These are phyloP conservation scores for Boletus fagicola DNA, from an alignment of 768 basidiomycete genomes.

Conservation along the genomic window DNA sequence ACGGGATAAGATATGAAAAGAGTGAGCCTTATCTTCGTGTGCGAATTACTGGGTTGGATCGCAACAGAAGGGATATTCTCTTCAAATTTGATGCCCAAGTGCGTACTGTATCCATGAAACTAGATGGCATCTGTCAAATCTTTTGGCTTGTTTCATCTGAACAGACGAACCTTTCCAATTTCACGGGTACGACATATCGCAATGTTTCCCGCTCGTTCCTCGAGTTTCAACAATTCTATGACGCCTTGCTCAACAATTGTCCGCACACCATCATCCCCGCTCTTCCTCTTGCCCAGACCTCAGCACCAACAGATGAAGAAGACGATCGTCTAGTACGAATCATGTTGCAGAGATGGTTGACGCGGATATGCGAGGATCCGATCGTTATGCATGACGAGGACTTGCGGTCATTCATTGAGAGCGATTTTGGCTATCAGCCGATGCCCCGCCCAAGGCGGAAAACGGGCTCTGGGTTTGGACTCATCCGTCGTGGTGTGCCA, in stretches of 20 bases:
- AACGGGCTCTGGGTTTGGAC: conserved; percentile 67
- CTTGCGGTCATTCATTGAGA: conserved; percentile 91
- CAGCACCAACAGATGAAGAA: conserved; percentile 96
- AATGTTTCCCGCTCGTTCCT: conserved; percentile 94
- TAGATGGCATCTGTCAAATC: background rate
- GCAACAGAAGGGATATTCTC: conserved; percentile 93
- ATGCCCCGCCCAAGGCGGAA: conserved; percentile 75
- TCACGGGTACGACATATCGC: conserved; percentile 83
- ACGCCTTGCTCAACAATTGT: conserved; percentile 82
- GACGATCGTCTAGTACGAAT: conserved; percentile 95
- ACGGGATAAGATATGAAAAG: conserved; percentile 72
- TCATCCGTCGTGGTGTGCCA: conserved; percentile 77
- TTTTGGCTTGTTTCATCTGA: conserved; percentile 1
- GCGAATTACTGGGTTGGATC: conserved; percentile 85
- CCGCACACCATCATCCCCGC: conserved; percentile 97
- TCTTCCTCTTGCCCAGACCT: conserved; percentile 92
- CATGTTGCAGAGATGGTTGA: conserved; percentile 93
- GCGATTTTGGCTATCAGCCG: conserved; percentile 94
- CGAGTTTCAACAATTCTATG: conserved; percentile 94
- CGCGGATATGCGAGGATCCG: conserved; percentile 88
- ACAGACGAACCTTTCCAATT: conserved; percentile 93
- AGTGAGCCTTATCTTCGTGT: conserved; percentile 84
- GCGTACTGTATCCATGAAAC: conserved; percentile 8
- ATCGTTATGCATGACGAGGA: conserved; percentile 91
- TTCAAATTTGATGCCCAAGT: conserved; percentile 96